Conservation (phyloP, 176 grass and related monocot genomes). For the Avena atlantica region DNA sequence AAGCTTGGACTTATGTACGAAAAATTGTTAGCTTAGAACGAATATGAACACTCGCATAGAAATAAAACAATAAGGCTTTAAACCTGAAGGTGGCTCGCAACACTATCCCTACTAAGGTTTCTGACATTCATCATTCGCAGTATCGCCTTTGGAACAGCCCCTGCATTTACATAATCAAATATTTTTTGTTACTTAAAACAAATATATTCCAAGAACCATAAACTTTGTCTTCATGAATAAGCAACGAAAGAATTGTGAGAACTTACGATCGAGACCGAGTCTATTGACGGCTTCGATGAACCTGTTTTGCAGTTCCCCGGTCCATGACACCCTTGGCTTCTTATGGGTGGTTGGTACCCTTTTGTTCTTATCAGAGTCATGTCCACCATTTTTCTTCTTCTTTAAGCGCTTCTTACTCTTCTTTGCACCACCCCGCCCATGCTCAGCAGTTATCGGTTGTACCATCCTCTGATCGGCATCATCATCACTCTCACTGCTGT, state of each 20-base stretch:
- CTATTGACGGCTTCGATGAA: constrained; percentile 57
- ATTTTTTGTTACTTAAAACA: background rate
- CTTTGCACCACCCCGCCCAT: background rate
- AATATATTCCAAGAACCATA: background rate
- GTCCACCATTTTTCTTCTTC: constrained; percentile 34
- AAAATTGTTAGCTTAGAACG: background rate
- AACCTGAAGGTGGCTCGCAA: constrained; percentile 84
- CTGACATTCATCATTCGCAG: constrained; percentile 62
- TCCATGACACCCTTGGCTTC: constrained; percentile 63
- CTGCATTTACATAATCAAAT: constrained; percentile 45
- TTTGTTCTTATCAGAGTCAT: constrained; percentile 28
- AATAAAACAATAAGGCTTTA: constrained; percentile 8
- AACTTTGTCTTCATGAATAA: background rate
- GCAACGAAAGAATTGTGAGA: background rate
- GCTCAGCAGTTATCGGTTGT: background rate
- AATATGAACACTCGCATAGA: background rate
- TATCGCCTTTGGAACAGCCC: constrained; percentile 70
- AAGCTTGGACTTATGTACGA: background rate
- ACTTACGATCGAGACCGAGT: constrained; percentile 72
- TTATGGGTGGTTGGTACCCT: constrained; percentile 7
- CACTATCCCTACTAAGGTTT: constrained; percentile 58
- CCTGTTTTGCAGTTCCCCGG: constrained; percentile 51
- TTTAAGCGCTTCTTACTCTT: constrained; percentile 27
- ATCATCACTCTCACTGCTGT: too few relatives aligned
- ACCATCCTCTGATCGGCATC: constrained; percentile 11